phyloP scores from a whole-genome alignment of 495 filamentous ascomycete genomes.

The Xylaria castorea region DNA sequence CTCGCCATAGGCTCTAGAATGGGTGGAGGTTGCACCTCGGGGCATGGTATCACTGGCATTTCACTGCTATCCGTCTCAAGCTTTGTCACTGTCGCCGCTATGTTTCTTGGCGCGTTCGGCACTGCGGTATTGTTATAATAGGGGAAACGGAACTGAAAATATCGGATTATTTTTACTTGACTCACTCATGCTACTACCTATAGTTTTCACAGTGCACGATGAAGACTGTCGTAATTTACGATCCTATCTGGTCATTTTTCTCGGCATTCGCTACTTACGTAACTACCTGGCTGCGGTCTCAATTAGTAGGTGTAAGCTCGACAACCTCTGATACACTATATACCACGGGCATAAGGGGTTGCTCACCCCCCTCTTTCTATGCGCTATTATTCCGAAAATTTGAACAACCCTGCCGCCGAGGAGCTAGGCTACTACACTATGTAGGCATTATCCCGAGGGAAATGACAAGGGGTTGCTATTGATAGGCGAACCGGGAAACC shows the following conservation, averaged over 20 bases:
- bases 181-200: background rate
- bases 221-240: background rate
- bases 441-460: background rate
- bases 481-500: background rate
- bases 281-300: background rate
- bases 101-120: constrained; percentile 54
- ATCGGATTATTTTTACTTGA: background rate
- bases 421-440: background rate
- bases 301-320: background rate
- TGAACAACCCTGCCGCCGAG: background rate
- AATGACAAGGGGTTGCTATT: background rate
- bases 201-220: background rate
- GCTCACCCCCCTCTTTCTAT: background rate
- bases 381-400: background rate
- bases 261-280: background rate
- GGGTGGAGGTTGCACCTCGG: constrained; percentile 65
- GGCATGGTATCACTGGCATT: constrained; percentile 65
- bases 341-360: background rate
- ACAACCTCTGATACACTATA: background rate
- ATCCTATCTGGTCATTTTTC: background rate
- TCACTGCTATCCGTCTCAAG: constrained; percentile 58
- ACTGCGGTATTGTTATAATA: constrained; percentile 7
- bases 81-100: constrained; percentile 56
- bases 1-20: constrained; percentile 61
- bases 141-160: background rate